A percentile compares a stretch with the other conserved stretches of the same genome.
phyloP scores from a whole-genome alignment of 139 green algal species.

The Closterium sp. region DNA sequence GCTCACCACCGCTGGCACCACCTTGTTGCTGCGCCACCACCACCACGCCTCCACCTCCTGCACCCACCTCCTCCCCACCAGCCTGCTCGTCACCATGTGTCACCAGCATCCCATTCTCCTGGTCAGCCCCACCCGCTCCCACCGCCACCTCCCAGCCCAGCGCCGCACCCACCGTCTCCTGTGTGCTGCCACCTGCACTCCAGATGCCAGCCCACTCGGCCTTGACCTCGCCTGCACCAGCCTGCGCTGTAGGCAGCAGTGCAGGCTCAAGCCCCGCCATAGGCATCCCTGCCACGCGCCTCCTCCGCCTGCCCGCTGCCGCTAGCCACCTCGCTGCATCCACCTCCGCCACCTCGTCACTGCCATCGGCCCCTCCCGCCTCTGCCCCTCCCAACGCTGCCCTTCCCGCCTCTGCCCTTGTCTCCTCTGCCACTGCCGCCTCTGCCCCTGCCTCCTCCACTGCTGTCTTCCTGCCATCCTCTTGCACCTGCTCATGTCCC shows the following conservation, averaged over 20 bases:
- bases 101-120: background rate
- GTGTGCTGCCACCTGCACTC: no score
- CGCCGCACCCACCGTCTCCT: background rate
- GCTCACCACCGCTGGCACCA: background rate
- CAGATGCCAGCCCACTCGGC: background rate
- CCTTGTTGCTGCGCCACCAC: background rate
- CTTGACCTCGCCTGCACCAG: background rate
- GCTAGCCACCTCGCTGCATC: background rate
- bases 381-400: no score
- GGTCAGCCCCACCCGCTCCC: background rate
- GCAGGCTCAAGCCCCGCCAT: background rate
- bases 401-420: no score
- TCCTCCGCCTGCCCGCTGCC: background rate
- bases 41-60: background rate
- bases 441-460: no score
- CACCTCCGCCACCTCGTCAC: background rate
- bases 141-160: background rate
- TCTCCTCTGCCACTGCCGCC: background rate
- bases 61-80: background rate
- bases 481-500: no score
- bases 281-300: background rate
- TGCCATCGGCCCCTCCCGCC: background rate
- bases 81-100: background rate
- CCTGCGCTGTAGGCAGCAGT: background rate
- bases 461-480: no score